These are phyloP conservation scores for Haplographium delicatum DNA, from an alignment of 495 filamentous ascomycete genomes.

Conservation along the genomic window DNA sequence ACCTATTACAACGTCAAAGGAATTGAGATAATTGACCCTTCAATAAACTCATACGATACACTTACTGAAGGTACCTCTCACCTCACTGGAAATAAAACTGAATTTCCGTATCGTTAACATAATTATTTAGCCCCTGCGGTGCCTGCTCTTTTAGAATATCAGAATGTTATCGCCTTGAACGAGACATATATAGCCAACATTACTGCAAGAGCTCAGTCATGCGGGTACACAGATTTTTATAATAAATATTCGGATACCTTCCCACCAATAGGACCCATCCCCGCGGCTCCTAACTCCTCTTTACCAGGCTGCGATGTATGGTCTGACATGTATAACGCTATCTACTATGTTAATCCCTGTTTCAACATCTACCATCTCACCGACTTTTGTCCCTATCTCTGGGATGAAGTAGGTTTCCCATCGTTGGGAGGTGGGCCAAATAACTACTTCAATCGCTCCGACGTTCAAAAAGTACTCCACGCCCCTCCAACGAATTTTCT, in stretches of 20 bases:
- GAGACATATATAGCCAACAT: constrained; percentile 16
- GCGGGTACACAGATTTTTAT: constrained; percentile 62
- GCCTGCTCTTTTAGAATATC: constrained; percentile 11
- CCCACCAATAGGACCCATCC: constrained; percentile 59
- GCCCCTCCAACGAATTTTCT: constrained; percentile 39
- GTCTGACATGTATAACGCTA: constrained; percentile 50
- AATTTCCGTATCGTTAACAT: not conserved
- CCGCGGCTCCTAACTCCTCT: constrained; percentile 26
- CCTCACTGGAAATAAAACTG: not conserved
- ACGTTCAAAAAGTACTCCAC: constrained; percentile 67
- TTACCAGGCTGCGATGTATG: constrained; percentile 52
- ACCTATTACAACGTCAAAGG: constrained; percentile 61
- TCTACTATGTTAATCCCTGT: constrained; percentile 63
- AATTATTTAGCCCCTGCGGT: constrained; percentile 1
- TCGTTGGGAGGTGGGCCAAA: constrained; percentile 48
- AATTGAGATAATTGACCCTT: constrained; percentile 63
- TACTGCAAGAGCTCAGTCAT: constrained; percentile 36
- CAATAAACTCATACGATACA: constrained; percentile 15
- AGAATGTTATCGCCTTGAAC: constrained; percentile 18
- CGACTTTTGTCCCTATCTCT: constrained; percentile 67
- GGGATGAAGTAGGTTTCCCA: constrained; percentile 71
- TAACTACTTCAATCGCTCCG: constrained; percentile 73
- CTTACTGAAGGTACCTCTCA: constrained; percentile 7
- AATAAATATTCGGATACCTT: constrained; percentile 53
- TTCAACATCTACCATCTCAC: constrained; percentile 76